phyloP scores from a whole-genome alignment of 1,284 basidiomycete genomes.

The Lentinus polychrous region DNA sequence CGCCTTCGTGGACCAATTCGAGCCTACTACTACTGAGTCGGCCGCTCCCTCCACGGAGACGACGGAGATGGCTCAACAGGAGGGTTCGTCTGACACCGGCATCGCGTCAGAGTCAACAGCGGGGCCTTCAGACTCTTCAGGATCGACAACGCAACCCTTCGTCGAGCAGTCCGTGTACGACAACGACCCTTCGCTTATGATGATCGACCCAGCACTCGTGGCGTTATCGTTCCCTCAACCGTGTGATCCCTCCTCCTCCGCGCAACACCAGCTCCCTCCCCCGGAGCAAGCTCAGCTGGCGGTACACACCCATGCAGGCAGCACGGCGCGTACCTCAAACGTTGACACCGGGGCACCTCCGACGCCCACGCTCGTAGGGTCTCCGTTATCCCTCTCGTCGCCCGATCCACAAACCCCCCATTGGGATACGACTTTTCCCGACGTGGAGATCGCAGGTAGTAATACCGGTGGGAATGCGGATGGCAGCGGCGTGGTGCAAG shows the following conservation, averaged over 20 bases:
- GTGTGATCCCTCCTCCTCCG: not conserved
- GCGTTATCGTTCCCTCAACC: conserved; percentile 1
- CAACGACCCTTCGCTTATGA: conserved; percentile 5
- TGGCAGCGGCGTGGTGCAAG: not conserved
- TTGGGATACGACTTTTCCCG: conserved; percentile 14
- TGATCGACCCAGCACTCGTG: conserved; percentile 10
- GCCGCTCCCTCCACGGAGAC: too few species aligned
- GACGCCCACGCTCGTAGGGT: conserved; percentile 12
- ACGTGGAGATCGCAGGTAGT: conserved; percentile 9
- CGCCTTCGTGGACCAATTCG: not conserved
- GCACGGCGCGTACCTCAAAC: not conserved
- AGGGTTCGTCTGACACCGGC: not conserved
- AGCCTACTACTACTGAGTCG: too few species aligned
- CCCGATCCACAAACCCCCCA: conserved; percentile 13
- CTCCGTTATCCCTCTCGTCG: conserved; percentile 10
- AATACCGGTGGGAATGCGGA: not conserved
- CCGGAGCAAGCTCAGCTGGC: not conserved
- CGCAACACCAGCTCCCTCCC: not conserved
- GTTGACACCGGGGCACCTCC: conserved; percentile 7
- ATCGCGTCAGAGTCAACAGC: not conserved
- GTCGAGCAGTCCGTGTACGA: not conserved
- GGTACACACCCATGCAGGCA: not conserved
- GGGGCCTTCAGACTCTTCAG: not conserved
- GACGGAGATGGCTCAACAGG: too few species aligned
- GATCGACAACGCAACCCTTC: not conserved